Evolutionary conservation across 192 early-diverging fungal species (phyloP).

Genomic region (Mortierella alpina): DNA sequence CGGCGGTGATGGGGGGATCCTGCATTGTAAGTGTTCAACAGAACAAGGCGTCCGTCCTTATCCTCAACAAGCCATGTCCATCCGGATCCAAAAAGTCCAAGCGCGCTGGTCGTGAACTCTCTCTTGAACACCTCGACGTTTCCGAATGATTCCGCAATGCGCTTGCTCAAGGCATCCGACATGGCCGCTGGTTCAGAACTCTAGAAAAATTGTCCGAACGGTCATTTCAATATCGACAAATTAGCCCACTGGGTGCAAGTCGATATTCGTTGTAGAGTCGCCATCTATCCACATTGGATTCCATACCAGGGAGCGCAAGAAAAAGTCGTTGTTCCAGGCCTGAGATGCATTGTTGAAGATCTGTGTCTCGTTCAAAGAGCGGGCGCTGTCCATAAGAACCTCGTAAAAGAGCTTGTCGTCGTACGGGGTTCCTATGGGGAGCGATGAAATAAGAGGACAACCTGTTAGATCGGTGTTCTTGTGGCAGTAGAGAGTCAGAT

Average conservation of each 20-base stretch:
- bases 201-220: neutral
- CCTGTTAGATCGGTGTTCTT: neutral
- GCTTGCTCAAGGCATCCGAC: conserved; percentile 33
- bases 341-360: conserved; percentile 61
- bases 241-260: too few species aligned
- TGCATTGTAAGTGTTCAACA: conserved; percentile 60
- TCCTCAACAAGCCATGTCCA: conserved; percentile 61
- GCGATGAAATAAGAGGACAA: neutral
- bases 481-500: too few species aligned
- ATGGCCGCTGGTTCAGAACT: conserved; percentile 23
- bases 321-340: conserved; percentile 62
- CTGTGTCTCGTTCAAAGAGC: conserved; percentile 41
- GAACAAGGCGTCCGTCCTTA: conserved; percentile 39
- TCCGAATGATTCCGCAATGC: conserved; percentile 32
- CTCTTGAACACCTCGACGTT: conserved; percentile 43
- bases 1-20: conserved; percentile 55
- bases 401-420: conserved; percentile 39
- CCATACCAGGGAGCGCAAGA: conserved; percentile 53
- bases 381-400: conserved; percentile 51
- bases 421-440: conserved; percentile 38
- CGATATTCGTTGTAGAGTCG: too few species aligned
- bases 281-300: neutral
- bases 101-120: conserved; percentile 53
- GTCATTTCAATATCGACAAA: too few species aligned
- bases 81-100: conserved; percentile 58